phyloP scores from a whole-genome alignment of 2,329 filamentous ascomycete genomes.

The Monosporascus sp. region DNA sequence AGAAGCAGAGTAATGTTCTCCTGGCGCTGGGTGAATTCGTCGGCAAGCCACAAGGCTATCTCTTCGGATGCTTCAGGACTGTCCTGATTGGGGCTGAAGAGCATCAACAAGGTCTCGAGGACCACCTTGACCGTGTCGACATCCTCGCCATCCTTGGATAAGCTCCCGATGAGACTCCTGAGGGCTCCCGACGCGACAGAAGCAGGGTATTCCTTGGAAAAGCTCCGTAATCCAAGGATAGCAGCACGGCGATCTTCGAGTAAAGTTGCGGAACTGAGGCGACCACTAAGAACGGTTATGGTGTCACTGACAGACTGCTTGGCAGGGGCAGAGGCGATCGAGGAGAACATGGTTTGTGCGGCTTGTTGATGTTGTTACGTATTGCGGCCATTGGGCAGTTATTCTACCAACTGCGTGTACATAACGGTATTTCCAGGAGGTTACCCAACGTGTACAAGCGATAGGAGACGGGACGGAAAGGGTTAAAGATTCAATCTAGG shows the following conservation, averaged over 20 bases:
- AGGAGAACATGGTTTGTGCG: conserved; percentile 51
- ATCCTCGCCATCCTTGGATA: conserved; percentile 86
- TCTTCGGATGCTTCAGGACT: conserved; percentile 94
- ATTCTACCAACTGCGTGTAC: too few relatives aligned
- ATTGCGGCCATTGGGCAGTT: conserved; percentile 22
- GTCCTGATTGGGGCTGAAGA: conserved; percentile 67
- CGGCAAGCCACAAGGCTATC: conserved; percentile 90
- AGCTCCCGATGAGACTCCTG: conserved; percentile 75
- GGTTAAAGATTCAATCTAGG: too few relatives aligned
- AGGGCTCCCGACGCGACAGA: conserved; percentile 93
- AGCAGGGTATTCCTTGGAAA: conserved; percentile 93
- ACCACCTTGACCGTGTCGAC: conserved; percentile 94
- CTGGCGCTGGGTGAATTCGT: conserved; percentile 96
- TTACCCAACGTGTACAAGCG: too few relatives aligned
- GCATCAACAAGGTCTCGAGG: conserved; percentile 89
- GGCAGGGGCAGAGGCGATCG: conserved; percentile 67
- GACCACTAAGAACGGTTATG: conserved; percentile 82
- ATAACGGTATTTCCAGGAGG: too few relatives aligned
- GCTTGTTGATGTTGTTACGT: conserved; percentile 18
- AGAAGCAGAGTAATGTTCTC: conserved; percentile 92
- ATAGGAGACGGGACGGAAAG: too few relatives aligned
- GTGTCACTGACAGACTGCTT: conserved; percentile 96
- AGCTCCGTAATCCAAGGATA: conserved; percentile 87
- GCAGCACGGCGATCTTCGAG: conserved; percentile 92
- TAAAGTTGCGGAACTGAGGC: conserved; percentile 82